Percentiles rank a stretch among this genome's conserved stretches.
phyloP scores from a whole-genome alignment of 1,139 yeast genomes.

The Geotrichum fermentans region DNA sequence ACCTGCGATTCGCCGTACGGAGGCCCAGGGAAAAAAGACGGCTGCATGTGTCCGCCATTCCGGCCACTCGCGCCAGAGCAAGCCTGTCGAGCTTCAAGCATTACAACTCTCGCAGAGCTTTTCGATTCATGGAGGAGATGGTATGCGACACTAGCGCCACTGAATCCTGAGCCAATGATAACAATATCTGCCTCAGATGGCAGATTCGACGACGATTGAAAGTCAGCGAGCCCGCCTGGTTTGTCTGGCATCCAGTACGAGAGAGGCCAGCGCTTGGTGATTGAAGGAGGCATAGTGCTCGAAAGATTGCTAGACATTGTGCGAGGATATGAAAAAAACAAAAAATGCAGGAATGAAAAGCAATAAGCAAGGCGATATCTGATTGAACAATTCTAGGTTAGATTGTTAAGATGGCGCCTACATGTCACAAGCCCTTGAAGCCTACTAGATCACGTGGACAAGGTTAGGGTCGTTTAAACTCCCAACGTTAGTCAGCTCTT shows the following conservation, averaged over 20 bases:
- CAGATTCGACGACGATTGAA: conserved; percentile 24
- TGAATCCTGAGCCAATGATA: conserved; percentile 43
- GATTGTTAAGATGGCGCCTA: no score
- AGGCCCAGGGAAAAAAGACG: conserved; percentile 34
- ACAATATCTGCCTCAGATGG: conserved; percentile 37
- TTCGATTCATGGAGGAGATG: conserved; percentile 29
- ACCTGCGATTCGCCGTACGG: conserved; percentile 24
- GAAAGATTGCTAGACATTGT: neutral
- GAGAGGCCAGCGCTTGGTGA: conserved; percentile 18
- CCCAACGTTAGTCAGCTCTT: conserved; percentile 4
- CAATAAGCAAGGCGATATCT: no score
- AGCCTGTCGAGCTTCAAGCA: conserved; percentile 43
- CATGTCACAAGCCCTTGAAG: no score
- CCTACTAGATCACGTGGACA: no score
- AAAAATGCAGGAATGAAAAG: no score
- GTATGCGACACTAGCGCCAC: conserved; percentile 42
- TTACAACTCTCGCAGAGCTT: conserved; percentile 27
- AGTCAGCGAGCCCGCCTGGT: conserved; percentile 23
- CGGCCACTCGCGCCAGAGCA: conserved; percentile 49
- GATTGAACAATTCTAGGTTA: no score
- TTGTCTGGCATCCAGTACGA: conserved; percentile 24
- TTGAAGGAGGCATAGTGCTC: conserved; percentile 11
- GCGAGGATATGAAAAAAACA: no score
- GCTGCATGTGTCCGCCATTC: conserved; percentile 48
- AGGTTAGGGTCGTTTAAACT: no score